These are phyloP conservation scores for Exophiala xenobiotica DNA, from an alignment of 2,329 filamentous ascomycete species.

Conservation along the genomic window DNA sequence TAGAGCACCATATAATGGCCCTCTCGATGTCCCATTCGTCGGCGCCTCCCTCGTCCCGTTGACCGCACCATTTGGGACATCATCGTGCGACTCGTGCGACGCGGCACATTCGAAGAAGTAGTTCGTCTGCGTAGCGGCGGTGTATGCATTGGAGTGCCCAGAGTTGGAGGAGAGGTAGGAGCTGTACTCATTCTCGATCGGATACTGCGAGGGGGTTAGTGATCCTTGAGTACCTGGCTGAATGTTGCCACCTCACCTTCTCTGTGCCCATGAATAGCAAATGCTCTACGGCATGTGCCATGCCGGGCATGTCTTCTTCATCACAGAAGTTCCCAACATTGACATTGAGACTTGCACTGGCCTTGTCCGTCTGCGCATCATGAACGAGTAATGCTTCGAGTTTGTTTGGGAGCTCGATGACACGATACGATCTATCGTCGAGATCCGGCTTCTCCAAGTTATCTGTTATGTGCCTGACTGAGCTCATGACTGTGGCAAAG, in stretches of 20 bases:
- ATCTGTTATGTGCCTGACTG: conserved; percentile 58
- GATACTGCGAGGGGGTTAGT: conserved; percentile 59
- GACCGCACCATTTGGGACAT: conserved; percentile 12
- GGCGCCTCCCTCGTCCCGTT: conserved; percentile 23
- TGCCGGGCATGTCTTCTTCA: conserved; percentile 83
- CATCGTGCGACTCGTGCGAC: conserved; percentile 54
- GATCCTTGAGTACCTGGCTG: neutral
- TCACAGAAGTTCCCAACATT: conserved; percentile 96
- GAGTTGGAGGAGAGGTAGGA: conserved; percentile 88
- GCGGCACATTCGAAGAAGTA: conserved; percentile 96
- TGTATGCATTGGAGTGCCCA: conserved; percentile 93
- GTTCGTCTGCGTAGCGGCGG: conserved; percentile 88
- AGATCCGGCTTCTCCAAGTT: conserved; percentile 76
- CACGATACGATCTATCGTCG: conserved; percentile 83
- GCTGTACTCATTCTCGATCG: conserved; percentile 91
- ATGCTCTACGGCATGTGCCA: conserved; percentile 96
- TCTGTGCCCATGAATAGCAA: conserved; percentile 97
- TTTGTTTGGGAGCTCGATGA: conserved; percentile 80
- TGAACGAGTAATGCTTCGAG: conserved; percentile 91
- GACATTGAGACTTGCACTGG: conserved; percentile 90
- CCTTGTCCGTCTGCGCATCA: conserved; percentile 93
- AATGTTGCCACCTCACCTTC: conserved; percentile 57
- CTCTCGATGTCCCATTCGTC: conserved; percentile 23
- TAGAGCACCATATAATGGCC: conserved; percentile 74
- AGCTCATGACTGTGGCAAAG: conserved; percentile 31